Base-by-base conservation (phyloP, 352 stramenopile genomes). In the Globisporangium sylvaticum region DNA sequence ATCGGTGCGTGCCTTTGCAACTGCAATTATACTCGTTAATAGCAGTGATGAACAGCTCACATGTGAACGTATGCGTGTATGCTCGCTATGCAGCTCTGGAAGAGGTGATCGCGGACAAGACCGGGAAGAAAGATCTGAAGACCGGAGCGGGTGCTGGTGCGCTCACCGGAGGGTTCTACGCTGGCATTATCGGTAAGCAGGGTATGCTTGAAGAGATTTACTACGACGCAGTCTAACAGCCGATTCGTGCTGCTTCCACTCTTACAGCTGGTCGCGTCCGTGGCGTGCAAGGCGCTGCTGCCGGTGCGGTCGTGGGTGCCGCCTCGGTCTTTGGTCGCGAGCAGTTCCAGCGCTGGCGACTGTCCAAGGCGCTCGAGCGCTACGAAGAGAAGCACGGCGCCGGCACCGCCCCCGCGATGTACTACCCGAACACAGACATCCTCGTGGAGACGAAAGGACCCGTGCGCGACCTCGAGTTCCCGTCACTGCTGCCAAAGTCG, bases 331-430 rank as follows among this genome's bases (percentile, higher is more conserved):
- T 91, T 57, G 81, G 82, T 0, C 80, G 79, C 25, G 78, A 90
- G 52, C 72, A 94, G 50, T 95, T 95, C 70, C 72, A 88, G 58
- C 80, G 78, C 64, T 95, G 87, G 87, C 85, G 87, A 37, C 73
- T 91, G 39, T 71, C 77, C 42, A 92, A 90, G 68, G 84, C 79
- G 24, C 67, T 94, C 56, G 78, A 90, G 71, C 84, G 87, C 15
- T 95, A 93, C 67, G 83, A 92, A 48, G 70, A 86, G 32, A 95
- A 95, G 66, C 90, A 91, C 64, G 87, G 87, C 57, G 68, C 71
- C 12, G 87, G 87, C 52, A 70, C 71, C 15, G 82, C 78, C 24
- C 81, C 86, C 22, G 74, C 73, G 0, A 71, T 90, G 55, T 90
- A 88, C 62, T 82, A 92, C 65, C 81, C 81, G 12, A 81, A 84